Conservation (phyloP, 306 rosid genomes). For the cucumber (Cucumis sativus) region Cucumber_9930_V3 NC_026658.2:22716501-22717000, state of each 20-base stretch:
- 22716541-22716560: constrained; percentile 97
- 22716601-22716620: constrained; percentile 95
- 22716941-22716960: neutral
- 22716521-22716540: constrained; percentile 93
- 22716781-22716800: neutral
- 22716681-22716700: neutral
- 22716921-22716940: neutral
- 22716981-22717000: neutral
- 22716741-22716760: neutral
- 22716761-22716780: neutral
- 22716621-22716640: constrained; percentile 31
- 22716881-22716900: neutral
- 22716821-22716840: neutral
- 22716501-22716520: constrained; percentile 89
- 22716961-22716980: neutral
- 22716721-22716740: neutral
- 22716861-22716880: neutral
- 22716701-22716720: neutral
- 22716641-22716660: neutral
- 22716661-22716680: neutral
- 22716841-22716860: neutral
- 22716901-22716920: neutral
- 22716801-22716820: neutral
- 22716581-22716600: constrained; percentile 98
- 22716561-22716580: constrained; percentile 93